Percentiles rank a stretch among this genome's conserved stretches.
phyloP scores from a whole-genome alignment of 2,329 filamentous ascomycete genomes.

The Neodidymelliopsis sp. region DNA sequence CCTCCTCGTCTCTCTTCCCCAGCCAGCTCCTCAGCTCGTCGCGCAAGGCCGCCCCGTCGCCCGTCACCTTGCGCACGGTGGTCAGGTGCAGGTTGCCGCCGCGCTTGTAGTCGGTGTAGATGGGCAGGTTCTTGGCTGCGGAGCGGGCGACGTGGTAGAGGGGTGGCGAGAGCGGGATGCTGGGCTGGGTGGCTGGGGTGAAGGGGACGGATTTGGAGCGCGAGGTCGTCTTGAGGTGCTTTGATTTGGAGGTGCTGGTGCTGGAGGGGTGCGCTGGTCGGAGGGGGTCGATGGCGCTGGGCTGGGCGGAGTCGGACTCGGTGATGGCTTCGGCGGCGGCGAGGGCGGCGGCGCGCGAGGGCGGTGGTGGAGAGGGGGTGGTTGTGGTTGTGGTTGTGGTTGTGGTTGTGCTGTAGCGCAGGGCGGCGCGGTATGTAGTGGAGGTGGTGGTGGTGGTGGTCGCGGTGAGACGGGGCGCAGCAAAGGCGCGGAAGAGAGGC shows the following conservation, averaged over 20 bases:
- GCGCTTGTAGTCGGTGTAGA: conserved; percentile 77
- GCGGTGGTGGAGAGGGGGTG: conserved; percentile 36
- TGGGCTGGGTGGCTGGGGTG: conserved; percentile 13
- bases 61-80: conserved; percentile 78
- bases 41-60: conserved; percentile 70
- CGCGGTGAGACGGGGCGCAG: too few relatives aligned
- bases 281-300: conserved; percentile 26
- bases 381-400: conserved; percentile 38
- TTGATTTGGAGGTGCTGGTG: conserved; percentile 4
- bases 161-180: conserved; percentile 30
- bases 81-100: conserved; percentile 81
- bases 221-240: conserved; percentile 10
- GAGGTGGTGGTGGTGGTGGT: conserved; percentile 19
- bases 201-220: conserved; percentile 17
- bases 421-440: conserved; percentile 1
- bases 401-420: conserved; percentile 25
- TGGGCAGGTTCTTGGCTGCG: conserved; percentile 71
- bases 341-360: conserved; percentile 40
- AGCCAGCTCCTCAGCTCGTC: conserved; percentile 69
- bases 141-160: conserved; percentile 79
- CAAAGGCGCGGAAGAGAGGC: conserved; percentile 52
- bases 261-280: conserved; percentile 16
- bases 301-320: conserved; percentile 43
- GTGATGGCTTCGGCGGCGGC: conserved; percentile 45
- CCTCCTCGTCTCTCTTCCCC: conserved; percentile 62